A percentile compares a stretch with the other conserved stretches of the same genome.
These are phyloP conservation scores for Calonectria pteridis DNA, from an alignment of 2,329 filamentous ascomycete species.

Conservation along the genomic window DNA sequence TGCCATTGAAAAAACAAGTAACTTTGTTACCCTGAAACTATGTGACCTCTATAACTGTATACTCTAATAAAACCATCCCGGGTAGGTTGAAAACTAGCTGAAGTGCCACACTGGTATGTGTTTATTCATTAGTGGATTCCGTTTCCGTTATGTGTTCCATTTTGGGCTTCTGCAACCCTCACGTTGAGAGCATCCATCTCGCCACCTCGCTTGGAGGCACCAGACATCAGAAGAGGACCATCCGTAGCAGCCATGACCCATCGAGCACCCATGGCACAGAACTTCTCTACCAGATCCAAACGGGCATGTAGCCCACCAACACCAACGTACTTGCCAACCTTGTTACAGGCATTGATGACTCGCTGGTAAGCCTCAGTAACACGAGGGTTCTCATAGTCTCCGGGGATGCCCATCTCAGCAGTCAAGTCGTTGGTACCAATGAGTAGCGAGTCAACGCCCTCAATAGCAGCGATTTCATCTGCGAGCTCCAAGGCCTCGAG, in stretches of 20 bases:
- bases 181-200: conserved; percentile 43
- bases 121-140: background rate
- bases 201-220: conserved; percentile 39
- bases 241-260: conserved; percentile 49
- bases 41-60: background rate
- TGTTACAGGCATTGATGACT: conserved; percentile 52
- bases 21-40: background rate
- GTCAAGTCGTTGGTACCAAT: conserved; percentile 59
- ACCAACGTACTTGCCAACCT: conserved; percentile 54
- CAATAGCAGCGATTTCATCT: conserved; percentile 48
- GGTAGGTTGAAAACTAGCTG: background rate
- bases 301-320: conserved; percentile 55
- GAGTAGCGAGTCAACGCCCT: conserved; percentile 57
- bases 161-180: conserved; percentile 20
- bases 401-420: conserved; percentile 54
- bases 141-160: conserved; percentile 10
- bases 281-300: conserved; percentile 56
- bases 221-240: conserved; percentile 42
- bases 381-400: conserved; percentile 39
- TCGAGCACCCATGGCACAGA: conserved; percentile 45
- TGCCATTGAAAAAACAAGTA: background rate
- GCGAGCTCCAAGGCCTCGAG: conserved; percentile 43
- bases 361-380: conserved; percentile 45
- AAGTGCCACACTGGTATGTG: background rate
- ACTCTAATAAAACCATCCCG: background rate